Base-by-base conservation (phyloP, 1,139 yeast genomes). In the Hyphopichia burtonii region DNA sequence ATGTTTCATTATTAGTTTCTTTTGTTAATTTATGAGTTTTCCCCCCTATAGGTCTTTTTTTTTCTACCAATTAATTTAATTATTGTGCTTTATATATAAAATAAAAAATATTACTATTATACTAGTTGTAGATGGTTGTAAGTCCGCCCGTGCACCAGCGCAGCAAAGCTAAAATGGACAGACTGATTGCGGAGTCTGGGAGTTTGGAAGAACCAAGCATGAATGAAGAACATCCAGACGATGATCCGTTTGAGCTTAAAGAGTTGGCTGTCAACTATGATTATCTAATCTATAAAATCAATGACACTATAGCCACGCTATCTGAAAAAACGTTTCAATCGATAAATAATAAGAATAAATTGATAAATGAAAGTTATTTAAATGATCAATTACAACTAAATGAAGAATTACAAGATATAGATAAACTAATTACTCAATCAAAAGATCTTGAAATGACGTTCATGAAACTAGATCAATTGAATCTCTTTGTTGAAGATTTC, bases 391-490 rank as follows among this genome's bases (percentile, higher is more conserved):
- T 71, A 35, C 43, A 56, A n/a, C 44, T 72, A 27, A 76, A 74
- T 27, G 50, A 56, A 3, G 76, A 81, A 43, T 65, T 85, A 37
- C 56, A 56, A 1, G 61, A 61, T 10, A 68, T 80, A 3, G 75
- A 74, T 34, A 44, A 46, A 1, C 46, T 86, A 14, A 47, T 83
- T 17, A 51, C 54, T 6, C 63, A 74, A 34, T 84, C 91, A 50
- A 75, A 76, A 34, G 74, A 71, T 14, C 53, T 87, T 18, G 87
- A 85, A 50, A 55, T 62, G 45, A 86, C 85, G 49, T 82, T 86
- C 46, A 69, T 78, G 56, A 86, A 84, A 61, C 56, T 88, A 42
- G 83, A 83, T 45, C 95, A 86, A 54, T 68, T 88, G 39, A 71
- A 68, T 32, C 51, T 61, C 41, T 82, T 85, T 51, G 64, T 71